Percentiles rank a stretch among this genome's conserved stretches.
phyloP scores from a whole-genome alignment of 257 asterid genomes.

The Scutellaria baicalensis region DNA sequence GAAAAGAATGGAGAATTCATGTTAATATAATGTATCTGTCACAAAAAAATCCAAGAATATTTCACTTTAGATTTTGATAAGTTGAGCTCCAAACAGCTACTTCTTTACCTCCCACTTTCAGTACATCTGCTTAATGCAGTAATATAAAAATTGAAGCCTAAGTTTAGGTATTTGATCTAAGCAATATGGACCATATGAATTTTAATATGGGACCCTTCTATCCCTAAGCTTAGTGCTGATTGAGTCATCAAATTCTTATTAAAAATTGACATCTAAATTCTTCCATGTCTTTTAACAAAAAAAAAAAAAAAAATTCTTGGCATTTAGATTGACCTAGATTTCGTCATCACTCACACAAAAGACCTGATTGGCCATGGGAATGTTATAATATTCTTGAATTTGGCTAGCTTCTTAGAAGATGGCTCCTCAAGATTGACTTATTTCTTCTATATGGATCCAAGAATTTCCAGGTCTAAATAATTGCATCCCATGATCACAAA shows the following conservation, averaged over 20 bases:
- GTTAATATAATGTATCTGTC: slow-evolving; percentile 6
- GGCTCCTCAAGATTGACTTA: slow-evolving; percentile 29
- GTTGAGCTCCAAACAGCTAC: slow-evolving; percentile 15
- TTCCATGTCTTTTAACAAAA: slow-evolving; percentile 20
- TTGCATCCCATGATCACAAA: slow-evolving; percentile 17
- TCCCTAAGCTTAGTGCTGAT: slow-evolving; percentile 43
- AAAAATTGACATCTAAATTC: slow-evolving; percentile 19
- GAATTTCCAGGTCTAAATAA: slow-evolving; percentile 9
- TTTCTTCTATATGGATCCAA: slow-evolving; percentile 3
- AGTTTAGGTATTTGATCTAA: slow-evolving; percentile 40
- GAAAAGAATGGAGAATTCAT: neutral
- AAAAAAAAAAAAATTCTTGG: slow-evolving; percentile 8
- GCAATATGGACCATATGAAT: slow-evolving; percentile 34
- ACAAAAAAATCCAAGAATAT: slow-evolving; percentile 12
- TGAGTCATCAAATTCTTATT: slow-evolving; percentile 43
- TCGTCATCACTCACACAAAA: slow-evolving; percentile 33
- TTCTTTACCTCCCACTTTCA: slow-evolving; percentile 31
- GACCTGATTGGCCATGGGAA: slow-evolving; percentile 19
- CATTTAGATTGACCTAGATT: slow-evolving; percentile 43
- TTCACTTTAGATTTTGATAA: slow-evolving; percentile 7
- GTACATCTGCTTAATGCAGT: slow-evolving; percentile 25
- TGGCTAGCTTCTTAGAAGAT: slow-evolving; percentile 4
- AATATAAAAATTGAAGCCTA: slow-evolving; percentile 15
- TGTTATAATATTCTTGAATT: slow-evolving; percentile 22
- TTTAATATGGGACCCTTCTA: slow-evolving; percentile 39